These are phyloP conservation scores for Argentina anserina DNA, from an alignment of 306 rosid genomes.

Conservation along the genomic window DNA sequence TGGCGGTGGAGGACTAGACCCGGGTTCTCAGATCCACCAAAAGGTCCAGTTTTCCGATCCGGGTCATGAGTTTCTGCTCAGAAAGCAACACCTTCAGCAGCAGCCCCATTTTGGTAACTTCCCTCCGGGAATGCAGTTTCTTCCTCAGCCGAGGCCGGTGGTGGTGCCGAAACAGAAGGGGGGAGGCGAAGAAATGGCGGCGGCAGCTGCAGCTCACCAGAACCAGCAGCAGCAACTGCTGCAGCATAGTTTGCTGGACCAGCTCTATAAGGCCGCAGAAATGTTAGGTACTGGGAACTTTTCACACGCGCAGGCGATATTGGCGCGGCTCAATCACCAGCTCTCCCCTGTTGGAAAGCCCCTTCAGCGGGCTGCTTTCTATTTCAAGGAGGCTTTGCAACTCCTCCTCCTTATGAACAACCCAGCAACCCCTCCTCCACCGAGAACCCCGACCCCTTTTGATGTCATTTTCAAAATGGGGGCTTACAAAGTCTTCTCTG, in stretches of 20 bases:
- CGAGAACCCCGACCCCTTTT: conserved; percentile 30
- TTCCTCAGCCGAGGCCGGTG: conserved; percentile 34
- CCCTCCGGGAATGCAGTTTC: conserved; percentile 34
- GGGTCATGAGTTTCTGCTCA: conserved; percentile 25
- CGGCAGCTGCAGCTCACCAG: background rate
- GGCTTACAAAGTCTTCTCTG: conserved; percentile 44
- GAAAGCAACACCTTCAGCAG: conserved; percentile 21
- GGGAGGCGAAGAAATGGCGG: conserved; percentile 26
- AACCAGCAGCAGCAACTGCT: conserved; percentile 25
- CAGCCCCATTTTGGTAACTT: conserved; percentile 31
- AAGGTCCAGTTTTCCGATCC: conserved; percentile 33
- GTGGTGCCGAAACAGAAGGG: conserved; percentile 30
- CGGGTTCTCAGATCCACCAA: conserved; percentile 30
- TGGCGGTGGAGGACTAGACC: conserved; percentile 11
- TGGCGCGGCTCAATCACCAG: conserved; percentile 63
- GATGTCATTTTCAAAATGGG: conserved; percentile 50
- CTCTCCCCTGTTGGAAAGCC: conserved; percentile 51
- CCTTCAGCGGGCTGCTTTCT: conserved; percentile 51
- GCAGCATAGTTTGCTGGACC: conserved; percentile 38
- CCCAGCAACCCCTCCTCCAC: conserved; percentile 29
- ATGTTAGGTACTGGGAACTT: conserved; percentile 40
- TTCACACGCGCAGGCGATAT: conserved; percentile 50
- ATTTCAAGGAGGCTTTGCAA: conserved; percentile 53
- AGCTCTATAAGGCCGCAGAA: conserved; percentile 50
- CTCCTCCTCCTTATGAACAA: conserved; percentile 32